Evolutionary conservation across 1,284 basidiomycete genomes (phyloP).

Genomic region (Naganishia albida): DNA sequence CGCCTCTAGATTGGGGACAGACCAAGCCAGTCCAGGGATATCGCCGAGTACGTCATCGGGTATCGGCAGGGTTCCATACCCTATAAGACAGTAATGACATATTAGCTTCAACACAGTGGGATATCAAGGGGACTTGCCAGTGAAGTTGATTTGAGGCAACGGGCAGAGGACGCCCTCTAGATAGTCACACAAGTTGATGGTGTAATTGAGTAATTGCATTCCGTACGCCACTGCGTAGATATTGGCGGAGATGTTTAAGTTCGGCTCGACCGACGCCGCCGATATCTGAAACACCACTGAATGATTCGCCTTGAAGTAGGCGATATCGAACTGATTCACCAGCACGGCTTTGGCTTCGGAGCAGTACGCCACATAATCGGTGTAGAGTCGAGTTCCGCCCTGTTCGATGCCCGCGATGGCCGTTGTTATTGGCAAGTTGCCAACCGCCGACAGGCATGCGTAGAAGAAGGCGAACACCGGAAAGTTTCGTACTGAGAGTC

Average conservation of each 20-base stretch:
- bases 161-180: slow-evolving; percentile 80
- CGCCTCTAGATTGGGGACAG: slow-evolving; percentile 87
- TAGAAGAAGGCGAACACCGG: slow-evolving; percentile 10
- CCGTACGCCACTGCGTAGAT: slow-evolving; percentile 81
- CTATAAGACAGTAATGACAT: slow-evolving; percentile 38
- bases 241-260: slow-evolving; percentile 76
- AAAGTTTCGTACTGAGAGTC: neutral
- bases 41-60: slow-evolving; percentile 59
- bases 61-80: slow-evolving; percentile 70
- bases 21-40: slow-evolving; percentile 79
- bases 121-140: slow-evolving; percentile 56
- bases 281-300: slow-evolving; percentile 47
- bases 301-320: slow-evolving; percentile 69
- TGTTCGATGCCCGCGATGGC: slow-evolving; percentile 13
- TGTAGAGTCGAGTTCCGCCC: slow-evolving; percentile 57
- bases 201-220: slow-evolving; percentile 70
- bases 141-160: slow-evolving; percentile 80
- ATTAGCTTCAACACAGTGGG: neutral
- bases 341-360: slow-evolving; percentile 74
- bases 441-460: slow-evolving; percentile 8
- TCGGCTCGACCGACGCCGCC: slow-evolving; percentile 56
- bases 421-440: neutral
- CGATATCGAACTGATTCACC: slow-evolving; percentile 75
- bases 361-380: slow-evolving; percentile 85
- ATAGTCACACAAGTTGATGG: slow-evolving; percentile 69